A percentile compares a stretch with the other conserved stretches of the same genome.
Conservation (phyloP, 257 asterid species). For the Galeopsis tetrahit region DNA sequence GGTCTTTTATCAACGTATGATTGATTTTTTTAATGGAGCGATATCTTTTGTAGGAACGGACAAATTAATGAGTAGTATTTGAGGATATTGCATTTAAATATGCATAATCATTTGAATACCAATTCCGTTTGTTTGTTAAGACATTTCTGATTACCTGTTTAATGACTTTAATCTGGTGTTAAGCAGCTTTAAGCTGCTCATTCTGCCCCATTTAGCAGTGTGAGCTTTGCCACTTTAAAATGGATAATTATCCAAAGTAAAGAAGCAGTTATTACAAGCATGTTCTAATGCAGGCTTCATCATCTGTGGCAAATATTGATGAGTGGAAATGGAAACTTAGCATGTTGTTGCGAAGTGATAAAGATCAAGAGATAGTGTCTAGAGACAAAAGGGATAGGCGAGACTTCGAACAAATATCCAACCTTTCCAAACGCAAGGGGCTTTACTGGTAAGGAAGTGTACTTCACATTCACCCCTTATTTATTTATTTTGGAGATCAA, state of each 20-base stretch:
- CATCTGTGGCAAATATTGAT: constrained; percentile 95
- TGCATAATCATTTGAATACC: constrained; percentile 16
- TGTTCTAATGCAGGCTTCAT: constrained; percentile 68
- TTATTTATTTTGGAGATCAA: constrained; percentile 20
- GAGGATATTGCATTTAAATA: constrained; percentile 17
- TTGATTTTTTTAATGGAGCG: constrained; percentile 5
- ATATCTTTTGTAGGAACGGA: constrained; percentile 5
- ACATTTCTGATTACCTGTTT: constrained; percentile 1
- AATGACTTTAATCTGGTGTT: not conserved
- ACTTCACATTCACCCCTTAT: constrained; percentile 5
- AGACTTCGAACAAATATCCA: constrained; percentile 89
- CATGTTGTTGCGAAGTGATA: constrained; percentile 72
- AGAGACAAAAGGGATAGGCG: constrained; percentile 92
- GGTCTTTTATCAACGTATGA: not conserved
- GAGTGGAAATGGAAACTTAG: constrained; percentile 99
- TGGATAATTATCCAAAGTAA: constrained; percentile 14
- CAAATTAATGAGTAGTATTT: constrained; percentile 7
- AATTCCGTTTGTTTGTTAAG: constrained; percentile 21
- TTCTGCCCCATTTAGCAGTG: not conserved
- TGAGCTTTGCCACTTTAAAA: constrained; percentile 15
- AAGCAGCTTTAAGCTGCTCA: not conserved
- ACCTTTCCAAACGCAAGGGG: constrained; percentile 92
- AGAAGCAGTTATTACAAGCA: constrained; percentile 19
- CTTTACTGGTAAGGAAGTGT: constrained; percentile 65
- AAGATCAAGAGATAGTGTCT: constrained; percentile 82